Evolutionary conservation across 305 asterid species (phyloP).

Genomic region (Fraxinus nigra): DNA sequence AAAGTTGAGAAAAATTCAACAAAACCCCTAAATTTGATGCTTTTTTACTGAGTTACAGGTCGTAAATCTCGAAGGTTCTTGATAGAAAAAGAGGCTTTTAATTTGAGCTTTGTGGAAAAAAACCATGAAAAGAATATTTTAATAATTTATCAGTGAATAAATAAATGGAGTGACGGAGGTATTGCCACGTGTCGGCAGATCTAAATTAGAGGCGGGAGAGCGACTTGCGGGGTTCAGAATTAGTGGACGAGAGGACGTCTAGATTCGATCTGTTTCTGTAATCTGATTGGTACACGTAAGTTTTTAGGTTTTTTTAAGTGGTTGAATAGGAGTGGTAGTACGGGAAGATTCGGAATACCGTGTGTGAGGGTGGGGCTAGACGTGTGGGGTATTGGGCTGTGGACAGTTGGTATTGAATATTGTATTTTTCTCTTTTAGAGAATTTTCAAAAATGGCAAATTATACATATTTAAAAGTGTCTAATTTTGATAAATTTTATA

Average conservation of each 20-base stretch:
- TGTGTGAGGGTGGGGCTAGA: neutral
- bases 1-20: conserved; percentile 9
- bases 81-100: conserved; percentile 23
- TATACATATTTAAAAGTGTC: too few species aligned
- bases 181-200: conserved; percentile 65
- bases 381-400: neutral
- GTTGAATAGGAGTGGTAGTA: neutral
- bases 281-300: conserved; percentile 48
- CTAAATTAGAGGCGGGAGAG: conserved; percentile 38
- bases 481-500: too few species aligned
- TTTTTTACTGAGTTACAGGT: conserved; percentile 14
- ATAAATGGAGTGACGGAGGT: conserved; percentile 32
- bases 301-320: neutral
- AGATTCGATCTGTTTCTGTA: conserved; percentile 63
- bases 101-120: neutral
- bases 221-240: conserved; percentile 48
- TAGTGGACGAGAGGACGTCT: conserved; percentile 73
- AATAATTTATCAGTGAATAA: conserved; percentile 11
- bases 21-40: conserved; percentile 1
- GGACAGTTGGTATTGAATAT: neutral
- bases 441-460: too few species aligned
- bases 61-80: conserved; percentile 52
- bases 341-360: neutral
- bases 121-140: neutral
- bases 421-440: too few species aligned